phyloP scores from a whole-genome alignment of 176 grass and related monocot species.

The Zizania latifolia region DNA sequence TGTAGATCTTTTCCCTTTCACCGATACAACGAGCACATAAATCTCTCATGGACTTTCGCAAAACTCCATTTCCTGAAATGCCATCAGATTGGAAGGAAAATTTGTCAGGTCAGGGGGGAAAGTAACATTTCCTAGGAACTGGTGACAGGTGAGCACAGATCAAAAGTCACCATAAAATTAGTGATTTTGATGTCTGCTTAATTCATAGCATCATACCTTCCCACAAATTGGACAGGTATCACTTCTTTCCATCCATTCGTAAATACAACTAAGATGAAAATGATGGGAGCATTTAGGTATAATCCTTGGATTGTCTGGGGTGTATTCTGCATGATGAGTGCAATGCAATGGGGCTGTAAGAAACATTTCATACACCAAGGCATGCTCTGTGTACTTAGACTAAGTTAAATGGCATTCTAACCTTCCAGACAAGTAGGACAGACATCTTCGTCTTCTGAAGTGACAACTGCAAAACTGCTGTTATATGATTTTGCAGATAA shows the following conservation, averaged over 20 bases:
- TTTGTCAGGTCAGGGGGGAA: not conserved
- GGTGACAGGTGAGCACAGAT: not conserved
- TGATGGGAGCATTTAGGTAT: slow-evolving; percentile 77
- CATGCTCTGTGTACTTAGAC: not conserved
- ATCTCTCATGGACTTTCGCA: slow-evolving; percentile 67
- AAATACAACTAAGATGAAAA: slow-evolving; percentile 97
- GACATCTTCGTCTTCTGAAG: slow-evolving; percentile 84
- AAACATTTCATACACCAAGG: not conserved
- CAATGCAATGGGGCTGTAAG: not conserved
- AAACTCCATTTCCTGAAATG: slow-evolving; percentile 78
- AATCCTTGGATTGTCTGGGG: slow-evolving; percentile 75
- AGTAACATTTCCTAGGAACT: not conserved
- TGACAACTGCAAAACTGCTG: slow-evolving; percentile 35
- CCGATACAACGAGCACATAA: not conserved
- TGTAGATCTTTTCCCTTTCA: slow-evolving; percentile 6
- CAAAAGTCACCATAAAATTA: not conserved
- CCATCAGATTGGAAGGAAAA: slow-evolving; percentile 2
- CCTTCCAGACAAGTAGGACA: slow-evolving; percentile 95
- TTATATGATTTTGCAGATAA: slow-evolving; percentile 59
- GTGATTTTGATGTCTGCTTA: not conserved
- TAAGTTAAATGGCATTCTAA: slow-evolving; percentile 21
- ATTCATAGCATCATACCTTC: slow-evolving; percentile 34
- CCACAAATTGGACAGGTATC: slow-evolving; percentile 87
- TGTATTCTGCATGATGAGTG: slow-evolving; percentile 59
- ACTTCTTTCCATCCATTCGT: slow-evolving; percentile 97